Evolutionary conservation across 2,329 filamentous ascomycete species (phyloP).

Genomic region (Diaporthe citri): DNA sequence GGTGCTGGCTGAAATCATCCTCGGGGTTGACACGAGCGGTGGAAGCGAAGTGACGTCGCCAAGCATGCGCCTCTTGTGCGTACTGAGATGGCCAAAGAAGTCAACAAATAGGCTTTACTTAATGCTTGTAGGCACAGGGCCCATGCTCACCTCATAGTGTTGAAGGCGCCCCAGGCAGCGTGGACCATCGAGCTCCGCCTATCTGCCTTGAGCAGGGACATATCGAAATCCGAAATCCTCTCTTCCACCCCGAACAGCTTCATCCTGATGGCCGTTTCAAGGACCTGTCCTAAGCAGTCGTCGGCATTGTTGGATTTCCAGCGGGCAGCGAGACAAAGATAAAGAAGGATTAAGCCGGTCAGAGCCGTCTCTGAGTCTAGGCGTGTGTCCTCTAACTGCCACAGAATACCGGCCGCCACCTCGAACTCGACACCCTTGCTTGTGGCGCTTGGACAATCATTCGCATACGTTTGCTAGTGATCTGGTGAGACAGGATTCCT

Average conservation of each 20-base stretch:
- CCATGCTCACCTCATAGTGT: neutral
- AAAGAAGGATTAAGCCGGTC: neutral
- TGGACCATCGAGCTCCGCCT: neutral
- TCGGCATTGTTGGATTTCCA: neutral
- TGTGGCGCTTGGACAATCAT: neutral
- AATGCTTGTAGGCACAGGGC: neutral
- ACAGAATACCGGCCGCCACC: neutral
- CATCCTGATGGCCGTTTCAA: neutral
- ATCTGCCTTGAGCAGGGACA: neutral
- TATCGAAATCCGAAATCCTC: neutral
- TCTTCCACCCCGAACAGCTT: neutral
- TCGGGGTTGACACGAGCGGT: neutral
- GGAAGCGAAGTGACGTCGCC: neutral
- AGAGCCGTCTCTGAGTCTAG: neutral
- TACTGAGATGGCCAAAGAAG: neutral
- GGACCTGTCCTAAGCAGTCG: neutral
- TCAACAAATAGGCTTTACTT: neutral
- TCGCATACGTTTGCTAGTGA: neutral
- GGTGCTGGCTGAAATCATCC: neutral
- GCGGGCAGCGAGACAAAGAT: neutral
- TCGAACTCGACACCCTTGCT: neutral
- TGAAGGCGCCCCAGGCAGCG: slow-evolving; percentile 2
- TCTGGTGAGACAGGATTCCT: neutral
- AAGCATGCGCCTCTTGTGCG: neutral
- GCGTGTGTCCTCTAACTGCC: neutral